phyloP scores from a whole-genome alignment of 306 rosid species.

The Mimosa pudica region DNA sequence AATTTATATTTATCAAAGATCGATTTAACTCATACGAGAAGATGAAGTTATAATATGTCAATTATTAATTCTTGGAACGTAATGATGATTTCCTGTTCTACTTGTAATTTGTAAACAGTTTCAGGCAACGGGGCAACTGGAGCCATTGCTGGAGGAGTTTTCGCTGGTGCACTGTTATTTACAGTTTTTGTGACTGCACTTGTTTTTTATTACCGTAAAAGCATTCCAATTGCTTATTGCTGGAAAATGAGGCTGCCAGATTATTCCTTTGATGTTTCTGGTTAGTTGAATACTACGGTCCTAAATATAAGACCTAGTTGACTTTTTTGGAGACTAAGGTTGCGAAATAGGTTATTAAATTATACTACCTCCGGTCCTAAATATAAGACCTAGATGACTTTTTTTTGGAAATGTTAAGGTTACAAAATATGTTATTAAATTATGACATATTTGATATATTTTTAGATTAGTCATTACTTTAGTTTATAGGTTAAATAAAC shows the following conservation, averaged over 20 bases:
- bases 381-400: too few relatives aligned
- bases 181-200: slow-evolving; percentile 73
- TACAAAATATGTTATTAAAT: too few relatives aligned
- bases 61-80: neutral
- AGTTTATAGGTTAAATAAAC: too few relatives aligned
- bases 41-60: neutral
- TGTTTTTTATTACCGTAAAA: slow-evolving; percentile 28
- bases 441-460: too few relatives aligned
- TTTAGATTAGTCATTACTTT: too few relatives aligned
- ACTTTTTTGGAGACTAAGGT: too few relatives aligned
- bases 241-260: slow-evolving; percentile 55
- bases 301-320: too few relatives aligned
- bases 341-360: too few relatives aligned
- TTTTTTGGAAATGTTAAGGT: too few relatives aligned
- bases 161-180: slow-evolving; percentile 67
- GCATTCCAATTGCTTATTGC: slow-evolving; percentile 26
- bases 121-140: slow-evolving; percentile 54
- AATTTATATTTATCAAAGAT: neutral
- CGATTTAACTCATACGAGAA: neutral
- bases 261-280: slow-evolving; percentile 71
- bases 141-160: slow-evolving; percentile 82
- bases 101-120: slow-evolving; percentile 11
- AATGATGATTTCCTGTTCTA: slow-evolving; percentile 12
- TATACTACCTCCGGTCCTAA: too few relatives aligned
- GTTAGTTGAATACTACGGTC: slow-evolving; percentile 42